Conservation (phyloP, 2,329 filamentous ascomycete species). For the Epichloe festucae region DNA sequence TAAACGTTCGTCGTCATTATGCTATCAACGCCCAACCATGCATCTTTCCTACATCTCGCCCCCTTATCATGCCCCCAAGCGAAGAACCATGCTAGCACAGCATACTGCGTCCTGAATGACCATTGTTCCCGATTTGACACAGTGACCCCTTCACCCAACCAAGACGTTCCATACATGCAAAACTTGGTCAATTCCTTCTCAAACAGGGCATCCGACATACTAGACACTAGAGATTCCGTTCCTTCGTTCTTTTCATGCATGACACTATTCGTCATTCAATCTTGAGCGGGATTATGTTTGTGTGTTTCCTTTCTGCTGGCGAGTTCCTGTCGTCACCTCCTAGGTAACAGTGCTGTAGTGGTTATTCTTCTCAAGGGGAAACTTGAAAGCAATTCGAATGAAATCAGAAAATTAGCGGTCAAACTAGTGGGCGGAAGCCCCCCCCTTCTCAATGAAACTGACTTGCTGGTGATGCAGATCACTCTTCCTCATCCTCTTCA, state of each 20-base stretch:
- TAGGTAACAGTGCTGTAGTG: neutral
- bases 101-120: neutral
- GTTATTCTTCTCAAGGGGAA: neutral
- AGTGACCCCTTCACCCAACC: neutral
- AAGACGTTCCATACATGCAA: neutral
- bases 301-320: neutral
- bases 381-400: neutral
- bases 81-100: neutral
- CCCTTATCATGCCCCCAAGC: neutral
- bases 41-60: neutral
- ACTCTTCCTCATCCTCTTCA: conserved; percentile 59
- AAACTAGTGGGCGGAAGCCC: neutral
- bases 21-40: conserved; percentile 4
- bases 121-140: too few species aligned
- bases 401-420: neutral
- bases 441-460: neutral
- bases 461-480: neutral
- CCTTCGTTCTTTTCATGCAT: neutral
- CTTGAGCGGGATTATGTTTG: too few species aligned
- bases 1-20: neutral
- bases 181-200: neutral
- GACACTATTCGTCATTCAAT: neutral
- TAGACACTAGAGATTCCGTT: neutral
- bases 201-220: neutral
- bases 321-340: neutral